Percentiles rank a stretch among this genome's conserved stretches.
Evolutionary conservation across 345 rosid genomes (phyloP).

Genomic region (Eucalyptus marginata): DNA sequence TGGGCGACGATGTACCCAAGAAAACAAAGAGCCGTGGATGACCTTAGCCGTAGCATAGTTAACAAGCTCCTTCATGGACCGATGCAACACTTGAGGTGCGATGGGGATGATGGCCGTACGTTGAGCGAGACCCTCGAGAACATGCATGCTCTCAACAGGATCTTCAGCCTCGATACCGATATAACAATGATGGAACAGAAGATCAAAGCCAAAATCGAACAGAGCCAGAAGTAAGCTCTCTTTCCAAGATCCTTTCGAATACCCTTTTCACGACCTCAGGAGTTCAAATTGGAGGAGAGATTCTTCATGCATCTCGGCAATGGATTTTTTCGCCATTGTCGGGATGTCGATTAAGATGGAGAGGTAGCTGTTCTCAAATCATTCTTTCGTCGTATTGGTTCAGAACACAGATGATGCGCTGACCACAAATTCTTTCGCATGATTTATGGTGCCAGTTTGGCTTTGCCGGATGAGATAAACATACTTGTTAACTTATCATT

Average conservation of each 20-base stretch:
- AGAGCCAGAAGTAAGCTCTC: constrained; percentile 28
- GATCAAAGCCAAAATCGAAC: constrained; percentile 67
- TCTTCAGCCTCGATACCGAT: constrained; percentile 84
- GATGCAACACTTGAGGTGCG: constrained; percentile 97
- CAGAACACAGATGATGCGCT: not conserved
- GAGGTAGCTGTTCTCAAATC: not conserved
- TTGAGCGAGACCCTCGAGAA: constrained; percentile 85
- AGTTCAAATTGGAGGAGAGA: constrained; percentile 6
- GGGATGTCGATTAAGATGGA: not conserved
- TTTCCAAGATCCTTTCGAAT: not conserved
- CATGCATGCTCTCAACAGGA: constrained; percentile 96
- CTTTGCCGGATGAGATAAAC: not conserved
- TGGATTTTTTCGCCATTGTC: not conserved
- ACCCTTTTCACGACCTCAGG: too few species aligned
- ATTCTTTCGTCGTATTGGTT: not conserved
- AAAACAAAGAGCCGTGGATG: constrained; percentile 79
- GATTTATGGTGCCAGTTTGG: not conserved
- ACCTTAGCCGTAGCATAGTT: constrained; percentile 84
- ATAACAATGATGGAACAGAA: constrained; percentile 61
- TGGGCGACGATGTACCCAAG: constrained; percentile 90
- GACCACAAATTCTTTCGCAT: not conserved
- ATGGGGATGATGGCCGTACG: constrained; percentile 68
- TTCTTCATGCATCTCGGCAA: not conserved
- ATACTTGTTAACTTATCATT: not conserved
- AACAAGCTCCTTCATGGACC: constrained; percentile 97